phyloP scores from a whole-genome alignment of 23 red algal species.

The Gracilaria caudata region DNA sequence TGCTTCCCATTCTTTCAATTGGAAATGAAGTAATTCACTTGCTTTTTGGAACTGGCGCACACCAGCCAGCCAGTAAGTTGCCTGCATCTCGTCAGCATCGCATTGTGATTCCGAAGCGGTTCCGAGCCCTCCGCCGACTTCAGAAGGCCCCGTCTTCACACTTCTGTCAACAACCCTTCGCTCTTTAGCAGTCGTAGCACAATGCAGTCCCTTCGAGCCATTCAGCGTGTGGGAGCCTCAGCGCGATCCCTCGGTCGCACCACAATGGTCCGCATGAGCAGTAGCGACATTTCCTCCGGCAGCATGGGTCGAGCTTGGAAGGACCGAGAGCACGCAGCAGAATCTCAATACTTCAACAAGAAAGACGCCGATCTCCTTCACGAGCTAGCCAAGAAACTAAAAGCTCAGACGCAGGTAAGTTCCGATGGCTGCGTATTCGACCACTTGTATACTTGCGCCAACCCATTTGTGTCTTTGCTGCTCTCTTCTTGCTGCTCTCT shows the following conservation, averaged over 20 bases:
- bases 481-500: background rate
- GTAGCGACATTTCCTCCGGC: conserved; percentile 53
- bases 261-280: conserved; percentile 12
- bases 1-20: no score
- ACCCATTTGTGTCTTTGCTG: no score
- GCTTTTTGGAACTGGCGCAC: no score
- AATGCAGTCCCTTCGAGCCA: conserved; percentile 61
- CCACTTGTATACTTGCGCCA: background rate
- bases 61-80: background rate
- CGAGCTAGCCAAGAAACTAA: conserved; percentile 61
- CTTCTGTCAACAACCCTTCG: no score
- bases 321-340: conserved; percentile 66
- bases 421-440: background rate
- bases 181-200: background rate
- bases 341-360: conserved; percentile 72
- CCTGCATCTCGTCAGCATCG: background rate
- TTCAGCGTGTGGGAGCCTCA: conserved; percentile 10
- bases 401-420: conserved; percentile 59
- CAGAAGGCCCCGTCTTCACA: background rate
- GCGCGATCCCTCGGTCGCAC: background rate
- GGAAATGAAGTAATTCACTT: no score
- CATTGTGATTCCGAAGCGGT: background rate
- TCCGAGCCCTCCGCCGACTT: no score
- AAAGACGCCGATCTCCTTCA: conserved; percentile 59
- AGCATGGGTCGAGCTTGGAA: conserved; percentile 63